Evolutionary conservation across 2,329 filamentous ascomycete genomes (phyloP), one percentile per base, ranked within the genome.

Genomic region (Colletotrichum spinosum): DNA sequence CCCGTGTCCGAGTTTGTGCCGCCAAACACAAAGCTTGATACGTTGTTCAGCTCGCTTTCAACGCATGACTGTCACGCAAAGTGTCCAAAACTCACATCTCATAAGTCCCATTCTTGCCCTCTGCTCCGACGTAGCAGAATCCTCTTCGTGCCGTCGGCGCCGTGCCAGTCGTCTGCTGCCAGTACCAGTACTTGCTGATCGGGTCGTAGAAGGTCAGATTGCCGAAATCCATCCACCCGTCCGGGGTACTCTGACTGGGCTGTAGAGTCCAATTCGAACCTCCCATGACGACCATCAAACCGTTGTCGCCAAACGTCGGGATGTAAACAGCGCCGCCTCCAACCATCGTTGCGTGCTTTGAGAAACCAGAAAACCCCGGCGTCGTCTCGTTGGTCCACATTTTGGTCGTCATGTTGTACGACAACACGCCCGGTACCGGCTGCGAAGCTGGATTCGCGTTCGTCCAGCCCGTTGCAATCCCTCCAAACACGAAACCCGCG

Each of bases 121-220:
- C 12, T 1, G 44, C 64, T 5, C 67, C 67, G 8, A 65, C 63
- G 6, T 39, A 50, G 57, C 67, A 69, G 15, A 48, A 48, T 2
- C 48, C 33, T 5, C 54, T 17, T 13, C 67, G 63, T 2, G 57
- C 48, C 5, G 55, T 45, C 2, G 68, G 68, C 8, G 51, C 45
- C 1, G 46, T 57, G 0, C 68, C 68, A 10, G 60, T 69, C 2
- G 68, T 55, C 35, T 45, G 38, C 41, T 69, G 67, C 60, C 56
- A 65, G 35, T 54, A 56, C 64, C 60, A 64, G 7, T 58, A 7
- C 11, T 45, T 59, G 3, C 56, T 57, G 8, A 60, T 55, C 3
- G 67, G 64, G 42, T 69, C 68, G 42, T 61, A 55, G 51, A 68
- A 69, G 3, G 63, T 64, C 4, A 69, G n/a, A 33, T 64, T 68